phyloP scores from a whole-genome alignment of 2,329 filamentous ascomycete genomes.

The Pseudonectria foliicola region DNA sequence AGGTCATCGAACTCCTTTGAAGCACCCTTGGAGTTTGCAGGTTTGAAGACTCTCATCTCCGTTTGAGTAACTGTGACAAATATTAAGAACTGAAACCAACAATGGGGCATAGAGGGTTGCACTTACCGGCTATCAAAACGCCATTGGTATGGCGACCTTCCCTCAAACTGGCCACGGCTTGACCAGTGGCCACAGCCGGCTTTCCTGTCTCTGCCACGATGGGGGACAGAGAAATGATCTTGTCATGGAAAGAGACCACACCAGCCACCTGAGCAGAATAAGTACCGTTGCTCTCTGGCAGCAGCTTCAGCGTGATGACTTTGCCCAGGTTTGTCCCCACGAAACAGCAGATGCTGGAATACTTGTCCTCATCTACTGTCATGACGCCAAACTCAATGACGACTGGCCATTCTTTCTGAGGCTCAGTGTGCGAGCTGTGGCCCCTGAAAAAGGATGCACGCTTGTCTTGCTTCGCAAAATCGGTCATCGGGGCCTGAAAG shows the following conservation, averaged over 20 bases:
- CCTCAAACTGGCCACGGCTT: slow-evolving; percentile 67
- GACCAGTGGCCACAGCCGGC: slow-evolving; percentile 67
- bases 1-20: slow-evolving; percentile 81
- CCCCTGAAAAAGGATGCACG: slow-evolving; percentile 61
- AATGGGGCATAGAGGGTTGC: neutral
- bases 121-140: slow-evolving; percentile 65
- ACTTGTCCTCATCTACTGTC: slow-evolving; percentile 88
- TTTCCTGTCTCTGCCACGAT: slow-evolving; percentile 73
- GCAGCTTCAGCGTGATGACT: slow-evolving; percentile 80
- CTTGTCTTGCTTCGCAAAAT: slow-evolving; percentile 72
- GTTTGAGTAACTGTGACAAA: slow-evolving; percentile 52
- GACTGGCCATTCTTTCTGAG: slow-evolving; percentile 65
- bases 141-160: slow-evolving; percentile 72
- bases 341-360: slow-evolving; percentile 89
- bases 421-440: slow-evolving; percentile 27
- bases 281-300: slow-evolving; percentile 60
- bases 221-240: slow-evolving; percentile 68
- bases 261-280: slow-evolving; percentile 71
- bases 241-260: slow-evolving; percentile 57
- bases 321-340: slow-evolving; percentile 82
- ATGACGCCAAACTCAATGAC: slow-evolving; percentile 86
- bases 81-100: slow-evolving; percentile 17
- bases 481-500: slow-evolving; percentile 62
- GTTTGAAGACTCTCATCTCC: slow-evolving; percentile 82
- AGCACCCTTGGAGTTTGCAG: slow-evolving; percentile 79